phyloP scores from a whole-genome alignment of 176 grass and related monocot species.

The Carex pumila region DNA sequence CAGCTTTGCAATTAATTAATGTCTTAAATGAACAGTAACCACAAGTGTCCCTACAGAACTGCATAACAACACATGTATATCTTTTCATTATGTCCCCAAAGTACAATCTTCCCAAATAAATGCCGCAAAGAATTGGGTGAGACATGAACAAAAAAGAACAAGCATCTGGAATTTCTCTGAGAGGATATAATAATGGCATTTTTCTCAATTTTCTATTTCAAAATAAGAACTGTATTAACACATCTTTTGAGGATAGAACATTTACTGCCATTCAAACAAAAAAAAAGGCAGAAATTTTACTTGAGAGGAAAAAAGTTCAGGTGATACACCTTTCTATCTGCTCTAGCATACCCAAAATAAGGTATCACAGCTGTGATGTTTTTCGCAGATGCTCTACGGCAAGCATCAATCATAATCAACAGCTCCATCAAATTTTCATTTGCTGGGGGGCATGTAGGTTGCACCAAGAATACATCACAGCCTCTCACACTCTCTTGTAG shows the following conservation, averaged over 20 bases:
- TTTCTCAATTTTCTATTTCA: neutral
- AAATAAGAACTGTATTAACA: neutral
- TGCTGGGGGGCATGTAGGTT: slow-evolving; percentile 71
- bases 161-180: neutral
- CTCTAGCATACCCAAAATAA: slow-evolving; percentile 76
- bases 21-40: neutral
- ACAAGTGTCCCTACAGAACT: neutral
- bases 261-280: neutral
- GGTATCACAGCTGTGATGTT: slow-evolving; percentile 68
- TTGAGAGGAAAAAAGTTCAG: slow-evolving; percentile 4
- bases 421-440: slow-evolving; percentile 94
- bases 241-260: neutral
- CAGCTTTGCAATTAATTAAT: slow-evolving; percentile 8
- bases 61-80: neutral
- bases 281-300: neutral
- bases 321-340: slow-evolving; percentile 48
- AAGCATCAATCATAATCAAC: slow-evolving; percentile 77
- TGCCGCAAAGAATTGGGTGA: neutral
- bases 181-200: neutral
- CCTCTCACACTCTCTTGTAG: slow-evolving; percentile 77
- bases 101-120: neutral
- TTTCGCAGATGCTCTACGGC: slow-evolving; percentile 75
- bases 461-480: slow-evolving; percentile 69
- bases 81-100: neutral
- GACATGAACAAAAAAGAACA: neutral